Percentiles rank a stretch among this genome's conserved stretches.
phyloP scores from a whole-genome alignment of 306 rosid species.

The Begonia loranthoides region DNA sequence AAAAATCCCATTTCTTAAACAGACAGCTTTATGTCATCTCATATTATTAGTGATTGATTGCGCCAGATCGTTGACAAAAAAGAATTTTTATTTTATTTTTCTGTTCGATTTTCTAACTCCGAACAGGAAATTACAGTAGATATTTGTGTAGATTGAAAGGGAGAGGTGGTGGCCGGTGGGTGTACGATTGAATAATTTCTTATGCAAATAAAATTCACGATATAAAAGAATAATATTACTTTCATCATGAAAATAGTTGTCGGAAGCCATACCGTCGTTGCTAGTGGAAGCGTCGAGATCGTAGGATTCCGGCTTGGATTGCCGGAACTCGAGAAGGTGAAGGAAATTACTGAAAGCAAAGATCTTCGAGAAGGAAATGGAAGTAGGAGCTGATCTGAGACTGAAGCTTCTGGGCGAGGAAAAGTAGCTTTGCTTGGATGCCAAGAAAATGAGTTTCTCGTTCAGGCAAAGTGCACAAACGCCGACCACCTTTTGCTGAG shows the following conservation, averaged over 20 bases:
- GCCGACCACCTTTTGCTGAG: slow-evolving; percentile 55
- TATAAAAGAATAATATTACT: too few relatives aligned
- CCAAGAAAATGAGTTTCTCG: slow-evolving; percentile 62
- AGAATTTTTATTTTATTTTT: too few relatives aligned
- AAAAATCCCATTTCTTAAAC: too few relatives aligned
- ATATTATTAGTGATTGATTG: too few relatives aligned
- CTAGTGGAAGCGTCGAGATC: slow-evolving; percentile 56
- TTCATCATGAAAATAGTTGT: too few relatives aligned
- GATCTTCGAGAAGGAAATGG: slow-evolving; percentile 62
- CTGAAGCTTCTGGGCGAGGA: slow-evolving; percentile 18
- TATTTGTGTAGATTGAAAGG: background rate
- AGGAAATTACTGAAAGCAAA: slow-evolving; percentile 71
- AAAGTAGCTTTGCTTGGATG: slow-evolving; percentile 42
- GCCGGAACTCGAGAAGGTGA: slow-evolving; percentile 50
- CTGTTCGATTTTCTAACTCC: too few relatives aligned
- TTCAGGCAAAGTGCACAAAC: slow-evolving; percentile 73
- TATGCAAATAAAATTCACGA: too few relatives aligned
- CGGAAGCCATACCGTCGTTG: slow-evolving; percentile 52
- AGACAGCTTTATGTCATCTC: too few relatives aligned
- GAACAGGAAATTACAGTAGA: too few relatives aligned
- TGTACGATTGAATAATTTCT: too few relatives aligned
- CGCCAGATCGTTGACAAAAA: too few relatives aligned
- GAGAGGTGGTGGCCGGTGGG: background rate
- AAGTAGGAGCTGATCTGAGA: slow-evolving; percentile 13
- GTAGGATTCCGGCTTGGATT: slow-evolving; percentile 34